Base-by-base conservation (phyloP, 805 yeast species). In the Wickerhamomyces bovis region DNA sequence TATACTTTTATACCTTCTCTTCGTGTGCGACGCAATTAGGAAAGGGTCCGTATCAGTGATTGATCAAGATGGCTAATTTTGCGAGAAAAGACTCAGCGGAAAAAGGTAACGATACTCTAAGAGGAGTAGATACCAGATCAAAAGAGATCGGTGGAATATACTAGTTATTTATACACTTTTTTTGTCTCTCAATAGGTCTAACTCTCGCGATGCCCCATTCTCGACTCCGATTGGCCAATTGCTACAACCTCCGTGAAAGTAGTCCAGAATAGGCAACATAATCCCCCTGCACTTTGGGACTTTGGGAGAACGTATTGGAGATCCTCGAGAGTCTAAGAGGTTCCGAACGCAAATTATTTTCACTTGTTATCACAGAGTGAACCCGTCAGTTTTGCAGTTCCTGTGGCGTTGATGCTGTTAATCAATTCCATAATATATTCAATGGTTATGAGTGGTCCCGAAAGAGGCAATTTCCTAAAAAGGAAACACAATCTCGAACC, bases 201-300 rank as follows among this genome's bases (percentile, higher is more conserved):
- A 7, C n/a, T 18, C 18, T 33, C 36, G 36, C 36, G 36, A 33
- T 33, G 36, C 18, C 20, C 20, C 20, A 18, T 33, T 33, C 36
- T 33, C 36, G 4, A 33, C 42, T 43, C 45, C 45, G 41, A 43
- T 43, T 43, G 45, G 36, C 12, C 36, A 33, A 33, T 16, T 4
- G 36, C 20, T 16, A 18, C 6, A 33, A 16, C 20, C 18, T 33
- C 18, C 18, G 36, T 33, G 19, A 11, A 33, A 16, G 3, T 33
- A 33, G 11, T 28, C 31, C 31, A 13, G 15, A 13, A 3, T 13
- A 13, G 31, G n/a, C 31, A 28, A 13, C 6, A 28, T 4, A 28
- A 7, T 28, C 31, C n/a, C 8, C 8, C 11, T n/a, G n/a, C 12
- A 25, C 13, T 25, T 10, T 25, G 9, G 9, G 25, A 22, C 25